Evolutionary conservation across 169 alveolate species (phyloP), one percentile per base, ranked within the genome.

Genomic region (Theileria sp.): DNA sequence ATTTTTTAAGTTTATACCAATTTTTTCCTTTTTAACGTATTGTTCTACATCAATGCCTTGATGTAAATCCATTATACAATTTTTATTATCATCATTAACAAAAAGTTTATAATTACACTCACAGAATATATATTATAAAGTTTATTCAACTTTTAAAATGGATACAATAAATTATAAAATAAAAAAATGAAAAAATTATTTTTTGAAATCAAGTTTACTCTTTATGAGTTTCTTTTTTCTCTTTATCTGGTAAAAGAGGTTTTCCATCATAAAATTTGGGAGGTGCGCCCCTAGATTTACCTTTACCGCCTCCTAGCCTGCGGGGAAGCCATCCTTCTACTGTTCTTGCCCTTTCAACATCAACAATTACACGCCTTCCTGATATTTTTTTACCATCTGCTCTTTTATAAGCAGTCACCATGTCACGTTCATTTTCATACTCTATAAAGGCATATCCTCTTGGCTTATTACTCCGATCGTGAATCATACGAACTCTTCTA

Each of bases 381-480:
- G 96, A 97, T 36, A 97, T 94, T 81, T 92, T 95, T 58, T 86
- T 93, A 62, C 98, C 98, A 80, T 96, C 97, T 17, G 96, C 98
- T 51, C 94, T 78, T 77, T 96, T 95, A 79, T 95, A 95, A 5
- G 99, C 98, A 34, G 83, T 80, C 38, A 94, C 92, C 75, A 95
- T 92, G 75, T 95, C 97, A 64, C 92, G 87, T 62, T 94, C 95
- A 77, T 92, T 86, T 72, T 96, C 98, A 79, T 77, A 98, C 87
- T 98, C 99, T 44, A 97, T 92, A 86, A 98, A 97, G 15, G 97
- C 98, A 89, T 96, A 98, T 21, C 99, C 99, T 78, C 97, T 88
- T 28, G 97, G 96, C 79, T 94, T 94, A 50, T 96, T 97, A 26
- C 94, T 87, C 49, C 77, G 81, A 86, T 97, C 98, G 62, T 80